These are phyloP conservation scores for Monosporascus sp. DNA, from an alignment of 2,329 filamentous ascomycete species.

Conservation along the genomic window DNA sequence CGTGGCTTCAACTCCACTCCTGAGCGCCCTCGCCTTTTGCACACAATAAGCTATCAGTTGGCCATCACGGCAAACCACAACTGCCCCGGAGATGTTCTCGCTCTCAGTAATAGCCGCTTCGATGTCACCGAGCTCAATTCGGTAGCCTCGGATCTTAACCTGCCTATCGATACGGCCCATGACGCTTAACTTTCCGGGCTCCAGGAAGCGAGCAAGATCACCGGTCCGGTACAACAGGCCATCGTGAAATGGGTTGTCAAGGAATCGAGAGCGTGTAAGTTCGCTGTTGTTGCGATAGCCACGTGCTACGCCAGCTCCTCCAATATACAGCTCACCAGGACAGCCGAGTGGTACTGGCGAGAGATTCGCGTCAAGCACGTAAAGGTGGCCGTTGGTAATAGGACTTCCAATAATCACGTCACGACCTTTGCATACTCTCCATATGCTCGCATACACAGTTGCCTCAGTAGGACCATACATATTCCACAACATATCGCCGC, in stretches of 20 bases:
- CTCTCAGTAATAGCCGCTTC: slow-evolving; percentile 18
- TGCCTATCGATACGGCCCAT: slow-evolving; percentile 21
- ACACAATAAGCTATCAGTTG: slow-evolving; percentile 27
- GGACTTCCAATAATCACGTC: slow-evolving; percentile 21
- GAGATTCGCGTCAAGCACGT: slow-evolving; percentile 34
- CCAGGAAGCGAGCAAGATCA: slow-evolving; percentile 16
- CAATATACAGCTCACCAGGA: slow-evolving; percentile 27
- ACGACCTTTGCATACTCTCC: slow-evolving; percentile 24
- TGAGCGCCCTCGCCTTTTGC: not conserved
- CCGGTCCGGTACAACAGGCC: slow-evolving; percentile 23
- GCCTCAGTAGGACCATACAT: slow-evolving; percentile 18
- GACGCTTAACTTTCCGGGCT: slow-evolving; percentile 12
- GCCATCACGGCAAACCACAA: slow-evolving; percentile 21
- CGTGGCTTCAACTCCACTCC: not conserved
- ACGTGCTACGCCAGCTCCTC: slow-evolving; percentile 22
- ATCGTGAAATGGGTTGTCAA: slow-evolving; percentile 16
- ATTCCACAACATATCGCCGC: slow-evolving; percentile 9
- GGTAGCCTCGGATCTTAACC: slow-evolving; percentile 25
- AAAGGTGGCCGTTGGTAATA: slow-evolving; percentile 30
- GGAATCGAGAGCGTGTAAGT: slow-evolving; percentile 14
- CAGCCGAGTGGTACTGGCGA: slow-evolving; percentile 33
- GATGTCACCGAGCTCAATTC: slow-evolving; percentile 26
- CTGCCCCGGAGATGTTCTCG: slow-evolving; percentile 17
- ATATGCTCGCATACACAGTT: slow-evolving; percentile 14
- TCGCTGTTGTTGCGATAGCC: slow-evolving; percentile 27